These are phyloP conservation scores for Primulina huaijiensis DNA, from an alignment of 257 asterid genomes.

Conservation along the genomic window DNA sequence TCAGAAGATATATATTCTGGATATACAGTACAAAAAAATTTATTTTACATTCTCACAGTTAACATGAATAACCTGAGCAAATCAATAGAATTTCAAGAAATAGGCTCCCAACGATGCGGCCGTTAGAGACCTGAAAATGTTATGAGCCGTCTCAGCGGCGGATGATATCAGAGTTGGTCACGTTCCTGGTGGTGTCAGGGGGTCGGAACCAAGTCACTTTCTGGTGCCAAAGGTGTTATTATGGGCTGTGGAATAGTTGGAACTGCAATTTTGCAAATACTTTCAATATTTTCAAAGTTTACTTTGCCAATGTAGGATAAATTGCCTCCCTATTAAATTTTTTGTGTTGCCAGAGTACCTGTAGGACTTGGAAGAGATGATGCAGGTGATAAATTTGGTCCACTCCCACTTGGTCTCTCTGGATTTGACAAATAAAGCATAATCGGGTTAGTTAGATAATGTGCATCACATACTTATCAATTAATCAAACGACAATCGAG, in stretches of 20 bases:
- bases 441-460: too few species aligned
- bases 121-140: constrained; percentile 26
- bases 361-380: constrained; percentile 29
- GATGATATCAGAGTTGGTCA: constrained; percentile 50
- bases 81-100: constrained; percentile 28
- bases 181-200: constrained; percentile 50
- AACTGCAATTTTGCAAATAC: constrained; percentile 27
- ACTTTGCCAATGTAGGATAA: background rate
- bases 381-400: constrained; percentile 32
- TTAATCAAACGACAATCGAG: too few species aligned
- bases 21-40: background rate
- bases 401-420: constrained; percentile 23
- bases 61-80: background rate
- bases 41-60: background rate
- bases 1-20: background rate
- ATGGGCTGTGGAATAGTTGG: constrained; percentile 37
- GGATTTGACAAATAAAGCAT: constrained; percentile 30
- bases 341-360: constrained; percentile 25
- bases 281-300: too few species aligned
- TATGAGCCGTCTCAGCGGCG: constrained; percentile 30
- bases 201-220: constrained; percentile 34
- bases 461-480: background rate
- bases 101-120: constrained; percentile 33
- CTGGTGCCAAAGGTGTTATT: constrained; percentile 22
- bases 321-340: background rate